A percentile compares a stretch with the other conserved stretches of the same genome.
These are phyloP conservation scores for Phytophthora sp. DNA, from an alignment of 352 stramenopile species.

Conservation along the genomic window DNA sequence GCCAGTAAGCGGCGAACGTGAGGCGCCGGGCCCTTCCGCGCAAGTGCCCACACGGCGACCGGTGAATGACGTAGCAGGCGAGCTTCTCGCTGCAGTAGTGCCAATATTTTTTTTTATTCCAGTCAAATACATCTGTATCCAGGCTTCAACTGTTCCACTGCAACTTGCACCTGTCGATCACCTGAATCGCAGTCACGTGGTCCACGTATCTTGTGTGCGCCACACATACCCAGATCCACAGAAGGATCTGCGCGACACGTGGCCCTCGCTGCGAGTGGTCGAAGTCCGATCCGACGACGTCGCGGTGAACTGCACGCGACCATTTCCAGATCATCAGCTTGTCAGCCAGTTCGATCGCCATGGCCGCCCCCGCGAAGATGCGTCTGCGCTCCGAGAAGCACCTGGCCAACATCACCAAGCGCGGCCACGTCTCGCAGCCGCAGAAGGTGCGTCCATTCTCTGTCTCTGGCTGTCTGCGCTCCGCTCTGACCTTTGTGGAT, in stretches of 20 bases:
- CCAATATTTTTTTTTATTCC: slow-evolving; percentile 20
- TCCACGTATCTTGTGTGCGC: slow-evolving; percentile 1
- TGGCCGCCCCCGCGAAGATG: slow-evolving; percentile 81
- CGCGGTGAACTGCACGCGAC: background rate
- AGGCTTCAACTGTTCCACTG: background rate
- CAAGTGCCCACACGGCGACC: slow-evolving; percentile 10
- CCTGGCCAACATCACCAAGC: slow-evolving; percentile 89
- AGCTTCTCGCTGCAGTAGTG: background rate
- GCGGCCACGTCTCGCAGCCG: slow-evolving; percentile 74
- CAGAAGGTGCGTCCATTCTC: slow-evolving; percentile 61
- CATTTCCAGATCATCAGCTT: slow-evolving; percentile 29
- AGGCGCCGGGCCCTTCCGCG: background rate
- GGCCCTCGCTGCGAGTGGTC: slow-evolving; percentile 15
- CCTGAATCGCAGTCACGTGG: slow-evolving; percentile 6
- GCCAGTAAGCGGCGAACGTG: slow-evolving; percentile 41
- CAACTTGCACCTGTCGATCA: slow-evolving; percentile 7
- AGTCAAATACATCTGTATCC: slow-evolving; percentile 19
- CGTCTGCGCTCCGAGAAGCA: slow-evolving; percentile 89
- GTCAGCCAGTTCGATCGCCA: background rate
- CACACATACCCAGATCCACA: background rate
- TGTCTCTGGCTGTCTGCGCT: background rate
- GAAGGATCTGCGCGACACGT: slow-evolving; percentile 20
- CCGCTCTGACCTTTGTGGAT: background rate
- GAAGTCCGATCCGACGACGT: slow-evolving; percentile 1
- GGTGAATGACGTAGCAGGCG: slow-evolving; percentile 11